Conservation (phyloP, 306 rosid genomes). For the Vigna reflexopilosa region DNA sequence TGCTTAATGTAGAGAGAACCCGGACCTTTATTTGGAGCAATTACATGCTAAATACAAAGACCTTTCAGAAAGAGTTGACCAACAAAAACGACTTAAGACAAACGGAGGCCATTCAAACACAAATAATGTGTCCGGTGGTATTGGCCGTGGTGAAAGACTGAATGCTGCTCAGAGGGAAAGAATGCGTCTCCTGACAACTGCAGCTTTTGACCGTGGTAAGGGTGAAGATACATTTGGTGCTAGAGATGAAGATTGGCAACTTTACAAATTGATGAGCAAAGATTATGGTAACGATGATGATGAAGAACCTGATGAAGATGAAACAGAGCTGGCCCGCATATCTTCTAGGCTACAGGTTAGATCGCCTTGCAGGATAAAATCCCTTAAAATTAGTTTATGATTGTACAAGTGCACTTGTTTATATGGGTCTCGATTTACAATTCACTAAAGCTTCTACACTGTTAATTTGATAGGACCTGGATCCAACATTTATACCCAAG, state of each 20-base stretch:
- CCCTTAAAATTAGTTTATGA: not conserved
- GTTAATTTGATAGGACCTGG: conserved; percentile 62
- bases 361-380: conserved; percentile 4
- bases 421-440: not conserved
- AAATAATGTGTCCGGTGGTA: conserved; percentile 28
- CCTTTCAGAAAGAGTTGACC: conserved; percentile 56
- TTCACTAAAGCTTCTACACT: not conserved
- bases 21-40: conserved; percentile 74
- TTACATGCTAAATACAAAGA: conserved; percentile 71
- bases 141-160: conserved; percentile 81
- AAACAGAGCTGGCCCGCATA: conserved; percentile 65
- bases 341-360: conserved; percentile 79
- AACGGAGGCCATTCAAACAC: conserved; percentile 21
- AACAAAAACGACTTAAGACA: conserved; percentile 36
- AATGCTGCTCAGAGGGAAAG: conserved; percentile 87
- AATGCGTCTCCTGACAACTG: conserved; percentile 91
- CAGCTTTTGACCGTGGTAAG: conserved; percentile 86
- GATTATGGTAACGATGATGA: conserved; percentile 56
- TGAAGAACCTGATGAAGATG: conserved; percentile 67
- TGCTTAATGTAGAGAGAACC: conserved; percentile 65
- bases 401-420: not conserved
- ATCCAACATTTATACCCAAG: conserved; percentile 76
- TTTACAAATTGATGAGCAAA: conserved; percentile 70
- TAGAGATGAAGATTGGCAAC: conserved; percentile 86
- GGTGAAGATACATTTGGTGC: conserved; percentile 70